Percentiles rank a stretch among this genome's conserved stretches.
Conservation (phyloP, 108 stramenopile genomes). For the Conticribra guillardii region DNA sequence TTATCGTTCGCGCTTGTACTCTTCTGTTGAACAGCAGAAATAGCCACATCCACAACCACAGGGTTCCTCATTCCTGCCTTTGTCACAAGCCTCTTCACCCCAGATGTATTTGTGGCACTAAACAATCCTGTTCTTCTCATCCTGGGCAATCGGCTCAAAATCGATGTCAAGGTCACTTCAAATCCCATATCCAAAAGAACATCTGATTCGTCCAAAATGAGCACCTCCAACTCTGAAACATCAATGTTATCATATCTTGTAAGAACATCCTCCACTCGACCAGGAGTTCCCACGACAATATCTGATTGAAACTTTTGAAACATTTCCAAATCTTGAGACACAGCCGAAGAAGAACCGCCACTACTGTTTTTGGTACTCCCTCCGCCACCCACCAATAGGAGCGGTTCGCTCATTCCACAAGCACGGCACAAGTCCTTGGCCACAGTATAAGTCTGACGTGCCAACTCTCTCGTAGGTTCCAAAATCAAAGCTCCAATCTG, state of each 20-base stretch:
- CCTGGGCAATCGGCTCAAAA: conserved; percentile 87
- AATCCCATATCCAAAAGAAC: conserved; percentile 96
- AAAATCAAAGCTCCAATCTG: conserved; percentile 87
- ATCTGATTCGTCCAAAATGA: conserved; percentile 98
- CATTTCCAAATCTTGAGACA: conserved; percentile 75
- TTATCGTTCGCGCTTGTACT: background rate
- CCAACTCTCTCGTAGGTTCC: conserved; percentile 95
- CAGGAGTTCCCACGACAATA: conserved; percentile 96
- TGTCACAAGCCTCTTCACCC: conserved; percentile 79
- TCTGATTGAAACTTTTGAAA: conserved; percentile 76
- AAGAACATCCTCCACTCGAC: conserved; percentile 93
- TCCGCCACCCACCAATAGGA: conserved; percentile 74
- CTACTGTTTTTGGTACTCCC: conserved; percentile 27
- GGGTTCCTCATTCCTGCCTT: conserved; percentile 97
- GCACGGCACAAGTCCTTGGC: conserved; percentile 68
- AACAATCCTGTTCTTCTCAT: conserved; percentile 98
- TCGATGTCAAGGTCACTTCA: conserved; percentile 78
- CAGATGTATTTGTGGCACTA: conserved; percentile 85
- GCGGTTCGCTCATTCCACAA: conserved; percentile 56
- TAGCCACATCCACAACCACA: conserved; percentile 89
- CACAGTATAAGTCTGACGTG: conserved; percentile 86
- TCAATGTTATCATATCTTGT: conserved; percentile 82
- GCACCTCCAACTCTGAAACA: conserved; percentile 80
- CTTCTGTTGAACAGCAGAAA: conserved; percentile 40
- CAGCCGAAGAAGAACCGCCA: conserved; percentile 60